Percentiles rank a stretch among this genome's conserved stretches.
Conservation (phyloP, 176 grass and related monocot genomes). For the Themeda triandra region DNA sequence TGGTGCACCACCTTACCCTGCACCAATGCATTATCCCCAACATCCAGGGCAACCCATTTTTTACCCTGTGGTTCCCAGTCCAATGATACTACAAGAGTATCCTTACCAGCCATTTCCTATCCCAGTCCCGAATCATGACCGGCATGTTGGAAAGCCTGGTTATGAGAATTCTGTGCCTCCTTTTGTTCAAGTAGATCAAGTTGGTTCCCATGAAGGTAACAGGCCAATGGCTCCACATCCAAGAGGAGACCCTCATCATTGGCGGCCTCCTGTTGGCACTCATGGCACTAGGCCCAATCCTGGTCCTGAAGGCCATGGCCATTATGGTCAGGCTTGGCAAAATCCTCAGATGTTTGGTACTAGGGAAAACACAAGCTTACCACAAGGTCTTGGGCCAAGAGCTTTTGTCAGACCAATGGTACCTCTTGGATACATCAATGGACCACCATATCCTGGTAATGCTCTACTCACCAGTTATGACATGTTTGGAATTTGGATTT, state of each 20-base stretch:
- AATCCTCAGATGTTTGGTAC: constrained; percentile 44
- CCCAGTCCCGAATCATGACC: constrained; percentile 42
- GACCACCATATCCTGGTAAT: constrained; percentile 64
- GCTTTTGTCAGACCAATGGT: constrained; percentile 58
- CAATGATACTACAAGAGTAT: constrained; percentile 61
- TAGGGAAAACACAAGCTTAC: constrained; percentile 42
- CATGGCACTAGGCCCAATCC: constrained; percentile 50
- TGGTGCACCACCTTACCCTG: constrained; percentile 58
- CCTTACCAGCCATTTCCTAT: constrained; percentile 46
- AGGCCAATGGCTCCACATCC: constrained; percentile 38
- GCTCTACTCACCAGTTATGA: neutral
- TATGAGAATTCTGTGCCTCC: constrained; percentile 33
- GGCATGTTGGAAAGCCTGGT: constrained; percentile 50
- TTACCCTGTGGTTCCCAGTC: constrained; percentile 60
- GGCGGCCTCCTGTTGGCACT: constrained; percentile 37
- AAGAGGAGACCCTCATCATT: constrained; percentile 59
- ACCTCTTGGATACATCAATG: constrained; percentile 56
- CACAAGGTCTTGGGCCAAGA: constrained; percentile 53
- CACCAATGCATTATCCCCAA: constrained; percentile 50
- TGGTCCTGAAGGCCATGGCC: constrained; percentile 42
- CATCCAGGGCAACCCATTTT: constrained; percentile 60
- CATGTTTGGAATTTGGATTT: neutral
- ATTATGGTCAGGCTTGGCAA: constrained; percentile 51
- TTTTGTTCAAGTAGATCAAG: constrained; percentile 52
- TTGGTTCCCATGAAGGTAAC: constrained; percentile 49